These are phyloP conservation scores for Phytopythium ostracodes DNA, from an alignment of 352 stramenopile genomes.

Conservation along the genomic window DNA sequence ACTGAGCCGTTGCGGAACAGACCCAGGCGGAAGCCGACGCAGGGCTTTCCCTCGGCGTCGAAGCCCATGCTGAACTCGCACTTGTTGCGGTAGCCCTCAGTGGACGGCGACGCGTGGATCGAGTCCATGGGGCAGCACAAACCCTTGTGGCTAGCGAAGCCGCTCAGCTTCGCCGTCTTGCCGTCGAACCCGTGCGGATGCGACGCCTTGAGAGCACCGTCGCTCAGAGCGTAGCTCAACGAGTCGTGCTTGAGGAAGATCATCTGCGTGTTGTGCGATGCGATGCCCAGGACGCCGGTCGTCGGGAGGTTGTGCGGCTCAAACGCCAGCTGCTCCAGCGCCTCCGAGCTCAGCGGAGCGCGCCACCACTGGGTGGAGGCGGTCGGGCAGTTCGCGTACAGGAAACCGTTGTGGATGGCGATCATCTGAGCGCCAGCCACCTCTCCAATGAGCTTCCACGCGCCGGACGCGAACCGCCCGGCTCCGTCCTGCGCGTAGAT, in stretches of 20 bases:
- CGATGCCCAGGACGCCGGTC: constrained; percentile 38
- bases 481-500: constrained; percentile 66
- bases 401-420: constrained; percentile 63
- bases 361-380: constrained; percentile 37
- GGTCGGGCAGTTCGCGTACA: constrained; percentile 47
- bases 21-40: constrained; percentile 85
- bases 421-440: constrained; percentile 43
- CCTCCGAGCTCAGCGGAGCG: constrained; percentile 37
- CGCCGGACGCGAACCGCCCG: constrained; percentile 50
- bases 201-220: constrained; percentile 31
- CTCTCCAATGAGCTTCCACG: constrained; percentile 53
- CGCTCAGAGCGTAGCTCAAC: constrained; percentile 35
- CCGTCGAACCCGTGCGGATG: constrained; percentile 22
- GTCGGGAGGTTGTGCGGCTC: constrained; percentile 25
- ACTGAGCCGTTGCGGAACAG: constrained; percentile 78
- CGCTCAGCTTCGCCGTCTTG: constrained; percentile 25
- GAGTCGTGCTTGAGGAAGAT: constrained; percentile 49
- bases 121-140: constrained; percentile 84
- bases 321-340: constrained; percentile 51
- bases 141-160: constrained; percentile 79
- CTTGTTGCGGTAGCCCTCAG: constrained; percentile 95
- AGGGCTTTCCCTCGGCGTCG: constrained; percentile 66
- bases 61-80: constrained; percentile 96
- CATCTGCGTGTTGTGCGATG: constrained; percentile 73
- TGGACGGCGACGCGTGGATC: constrained; percentile 80